A percentile compares a stretch with the other conserved stretches of the same genome.
phyloP scores from a whole-genome alignment of 1,284 basidiomycete genomes.

The Cronartium quercuum region DNA sequence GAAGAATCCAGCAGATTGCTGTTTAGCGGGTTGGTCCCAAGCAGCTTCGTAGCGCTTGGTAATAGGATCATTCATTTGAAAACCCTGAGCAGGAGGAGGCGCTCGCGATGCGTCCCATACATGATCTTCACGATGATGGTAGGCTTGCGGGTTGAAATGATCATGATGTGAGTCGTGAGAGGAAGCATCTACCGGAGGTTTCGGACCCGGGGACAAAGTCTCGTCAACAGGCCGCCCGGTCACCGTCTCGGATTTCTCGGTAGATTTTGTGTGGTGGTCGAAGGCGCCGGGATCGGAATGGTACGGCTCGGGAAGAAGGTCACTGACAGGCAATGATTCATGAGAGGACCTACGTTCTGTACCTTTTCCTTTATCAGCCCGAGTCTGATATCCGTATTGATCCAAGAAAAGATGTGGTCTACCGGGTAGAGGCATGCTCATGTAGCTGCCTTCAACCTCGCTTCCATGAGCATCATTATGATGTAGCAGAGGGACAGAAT shows the following conservation, averaged over 20 bases:
- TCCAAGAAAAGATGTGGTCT: background rate
- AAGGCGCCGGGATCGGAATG: background rate
- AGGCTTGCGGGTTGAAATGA: background rate
- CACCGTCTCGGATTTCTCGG: conserved; percentile 44
- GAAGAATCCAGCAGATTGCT: conserved; percentile 54
- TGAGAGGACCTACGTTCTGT: conserved; percentile 23
- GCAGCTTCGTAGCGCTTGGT: conserved; percentile 52
- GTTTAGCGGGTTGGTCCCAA: conserved; percentile 52
- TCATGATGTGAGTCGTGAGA: background rate
- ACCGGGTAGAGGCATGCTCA: conserved; percentile 15
- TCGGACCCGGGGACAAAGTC: background rate
- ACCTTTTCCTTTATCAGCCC: background rate
- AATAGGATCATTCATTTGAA: conserved; percentile 53
- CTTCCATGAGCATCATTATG: background rate
- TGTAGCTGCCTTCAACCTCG: conserved; percentile 12
- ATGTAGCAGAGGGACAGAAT: background rate
- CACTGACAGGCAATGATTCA: conserved; percentile 42
- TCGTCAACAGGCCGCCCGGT: conserved; percentile 50
- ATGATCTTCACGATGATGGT: conserved; percentile 11
- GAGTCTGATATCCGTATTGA: background rate
- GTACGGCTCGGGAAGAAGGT: background rate
- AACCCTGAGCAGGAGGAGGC: conserved; percentile 52
- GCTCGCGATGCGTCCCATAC: conserved; percentile 53
- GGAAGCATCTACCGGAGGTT: background rate
- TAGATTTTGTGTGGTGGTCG: conserved; percentile 40